Percentiles rank a stretch among this genome's conserved stretches.
Conservation (phyloP, 495 filamentous ascomycete species). For the Rusavskia elegans region DNA sequence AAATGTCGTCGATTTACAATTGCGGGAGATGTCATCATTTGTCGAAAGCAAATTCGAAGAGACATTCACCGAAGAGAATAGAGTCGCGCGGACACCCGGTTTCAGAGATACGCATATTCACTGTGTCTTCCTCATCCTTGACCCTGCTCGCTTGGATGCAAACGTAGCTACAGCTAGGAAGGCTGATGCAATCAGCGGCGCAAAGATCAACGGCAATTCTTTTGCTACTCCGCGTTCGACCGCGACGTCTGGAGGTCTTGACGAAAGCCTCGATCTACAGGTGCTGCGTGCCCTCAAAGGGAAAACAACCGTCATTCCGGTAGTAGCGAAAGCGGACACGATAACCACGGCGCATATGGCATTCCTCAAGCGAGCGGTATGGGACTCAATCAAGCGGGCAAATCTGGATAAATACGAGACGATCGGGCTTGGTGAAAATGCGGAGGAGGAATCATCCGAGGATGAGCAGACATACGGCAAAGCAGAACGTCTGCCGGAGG, state of each 20-base stretch:
- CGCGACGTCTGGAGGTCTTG: conserved; percentile 44
- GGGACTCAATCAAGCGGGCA: conserved; percentile 68
- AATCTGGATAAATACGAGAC: conserved; percentile 82
- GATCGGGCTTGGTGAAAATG: conserved; percentile 62
- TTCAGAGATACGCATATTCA: conserved; percentile 95
- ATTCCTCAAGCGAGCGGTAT: conserved; percentile 82
- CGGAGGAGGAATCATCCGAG: conserved; percentile 23
- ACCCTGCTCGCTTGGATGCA: conserved; percentile 70
- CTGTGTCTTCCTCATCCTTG: conserved; percentile 83
- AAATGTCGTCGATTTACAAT: conserved; percentile 82
- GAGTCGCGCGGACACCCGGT: conserved; percentile 83
- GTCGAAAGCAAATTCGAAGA: conserved; percentile 97
- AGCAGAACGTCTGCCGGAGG: not conserved
- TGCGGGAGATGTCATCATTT: conserved; percentile 81
- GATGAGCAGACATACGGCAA: conserved; percentile 12
- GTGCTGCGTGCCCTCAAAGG: conserved; percentile 77
- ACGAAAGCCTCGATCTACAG: conserved; percentile 82
- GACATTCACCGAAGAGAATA: conserved; percentile 94
- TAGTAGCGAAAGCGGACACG: conserved; percentile 94
- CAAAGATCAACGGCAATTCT: conserved; percentile 29
- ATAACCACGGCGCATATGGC: conserved; percentile 87
- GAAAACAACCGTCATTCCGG: conserved; percentile 90
- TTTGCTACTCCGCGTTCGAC: conserved; percentile 15
- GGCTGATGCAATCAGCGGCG: conserved; percentile 36
- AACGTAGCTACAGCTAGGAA: conserved; percentile 56